These are phyloP conservation scores for Myotisia sp. DNA, from an alignment of 2,329 filamentous ascomycete genomes.

Conservation along the genomic window DNA sequence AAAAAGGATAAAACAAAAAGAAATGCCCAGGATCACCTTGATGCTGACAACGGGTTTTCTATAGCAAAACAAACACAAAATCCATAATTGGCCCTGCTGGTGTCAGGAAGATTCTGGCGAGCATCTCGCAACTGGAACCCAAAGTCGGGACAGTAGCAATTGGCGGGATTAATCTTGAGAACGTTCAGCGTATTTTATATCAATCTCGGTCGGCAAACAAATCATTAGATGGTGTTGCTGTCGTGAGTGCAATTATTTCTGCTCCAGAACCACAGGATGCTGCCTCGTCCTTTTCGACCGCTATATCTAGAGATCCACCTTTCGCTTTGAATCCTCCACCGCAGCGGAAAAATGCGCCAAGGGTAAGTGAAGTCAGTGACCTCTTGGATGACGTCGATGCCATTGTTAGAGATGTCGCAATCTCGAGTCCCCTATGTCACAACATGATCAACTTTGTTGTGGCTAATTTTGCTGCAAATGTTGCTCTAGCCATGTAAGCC, in stretches of 20 bases:
- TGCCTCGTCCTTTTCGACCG: constrained; percentile 43
- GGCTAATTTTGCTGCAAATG: constrained; percentile 86
- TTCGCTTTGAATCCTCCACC: constrained; percentile 22
- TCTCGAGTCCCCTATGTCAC: constrained; percentile 61
- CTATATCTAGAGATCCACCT: constrained; percentile 35
- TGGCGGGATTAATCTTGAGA: constrained; percentile 68
- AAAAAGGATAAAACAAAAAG: too few species aligned
- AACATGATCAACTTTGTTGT: constrained; percentile 98
- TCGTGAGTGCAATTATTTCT: constrained; percentile 79
- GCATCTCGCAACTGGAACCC: constrained; percentile 37
- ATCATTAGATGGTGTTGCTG: constrained; percentile 62
- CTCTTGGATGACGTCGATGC: constrained; percentile 26
- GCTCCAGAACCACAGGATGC: constrained; percentile 52
- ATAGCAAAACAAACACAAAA: constrained; percentile 74
- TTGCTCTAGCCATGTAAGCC: constrained; percentile 56
- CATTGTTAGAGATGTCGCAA: constrained; percentile 48
- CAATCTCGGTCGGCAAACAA: constrained; percentile 48
- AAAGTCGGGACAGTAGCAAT: constrained; percentile 56
- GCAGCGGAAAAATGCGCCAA: constrained; percentile 17
- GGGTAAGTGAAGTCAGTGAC: constrained; percentile 16
- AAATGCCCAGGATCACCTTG: too few species aligned
- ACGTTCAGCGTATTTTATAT: constrained; percentile 58
- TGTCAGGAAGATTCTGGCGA: constrained; percentile 49
- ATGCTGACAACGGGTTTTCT: constrained; percentile 7
- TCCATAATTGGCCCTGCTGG: constrained; percentile 62